Conservation (phyloP, 2,329 filamentous ascomycete species). For the Pseudofabraea citricarpa region DNA sequence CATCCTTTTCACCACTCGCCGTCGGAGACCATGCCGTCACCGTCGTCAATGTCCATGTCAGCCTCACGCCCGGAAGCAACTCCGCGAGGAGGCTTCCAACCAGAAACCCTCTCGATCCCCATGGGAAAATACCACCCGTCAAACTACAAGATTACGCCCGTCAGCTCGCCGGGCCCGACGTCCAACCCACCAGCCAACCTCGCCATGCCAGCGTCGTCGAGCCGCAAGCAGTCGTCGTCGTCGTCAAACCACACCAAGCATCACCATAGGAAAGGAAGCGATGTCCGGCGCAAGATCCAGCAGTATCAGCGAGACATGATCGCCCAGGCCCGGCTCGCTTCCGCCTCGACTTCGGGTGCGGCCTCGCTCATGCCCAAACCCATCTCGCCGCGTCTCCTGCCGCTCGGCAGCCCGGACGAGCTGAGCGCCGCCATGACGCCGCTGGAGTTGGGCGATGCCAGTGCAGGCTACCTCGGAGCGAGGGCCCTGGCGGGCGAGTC, state of each 20-base stretch:
- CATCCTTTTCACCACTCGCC: constrained; percentile 39
- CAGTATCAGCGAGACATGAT: constrained; percentile 61
- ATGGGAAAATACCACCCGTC: constrained; percentile 61
- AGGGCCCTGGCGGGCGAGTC: neutral
- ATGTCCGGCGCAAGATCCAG: constrained; percentile 46
- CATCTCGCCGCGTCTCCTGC: constrained; percentile 42
- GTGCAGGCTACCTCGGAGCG: neutral
- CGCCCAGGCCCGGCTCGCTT: constrained; percentile 46
- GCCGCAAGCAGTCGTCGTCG: constrained; percentile 20
- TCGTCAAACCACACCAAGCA: constrained; percentile 28
- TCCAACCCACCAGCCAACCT: constrained; percentile 25
- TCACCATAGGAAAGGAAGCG: constrained; percentile 34
- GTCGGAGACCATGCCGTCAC: constrained; percentile 13
- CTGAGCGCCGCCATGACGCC: constrained; percentile 44
- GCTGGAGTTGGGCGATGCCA: constrained; percentile 45
- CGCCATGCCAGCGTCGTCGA: constrained; percentile 9
- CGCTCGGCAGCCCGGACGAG: constrained; percentile 51
- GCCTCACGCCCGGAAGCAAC: constrained; percentile 7
- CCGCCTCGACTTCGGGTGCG: constrained; percentile 1
- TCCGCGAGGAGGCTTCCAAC: constrained; percentile 8
- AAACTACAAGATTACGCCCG: constrained; percentile 46
- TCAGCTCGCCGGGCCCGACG: constrained; percentile 12
- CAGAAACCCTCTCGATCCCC: constrained; percentile 33
- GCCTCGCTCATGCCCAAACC: constrained; percentile 38
- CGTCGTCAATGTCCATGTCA: constrained; percentile 26